Conservation (phyloP, 306 rosid genomes). For the Begonia fuchsioides region DNA sequence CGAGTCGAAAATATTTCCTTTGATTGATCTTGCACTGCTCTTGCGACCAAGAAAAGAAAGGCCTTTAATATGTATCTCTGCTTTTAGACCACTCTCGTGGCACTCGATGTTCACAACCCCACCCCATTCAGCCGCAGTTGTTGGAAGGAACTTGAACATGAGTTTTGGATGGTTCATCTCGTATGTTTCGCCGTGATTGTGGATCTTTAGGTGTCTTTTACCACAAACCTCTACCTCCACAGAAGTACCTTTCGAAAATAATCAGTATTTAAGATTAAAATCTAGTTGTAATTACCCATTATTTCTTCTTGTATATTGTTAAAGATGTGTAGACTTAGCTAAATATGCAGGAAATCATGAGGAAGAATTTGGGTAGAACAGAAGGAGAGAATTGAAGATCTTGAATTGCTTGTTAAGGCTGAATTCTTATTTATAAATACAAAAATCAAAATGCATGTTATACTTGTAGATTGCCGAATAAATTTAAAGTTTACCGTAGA, state of each 20-base stretch:
- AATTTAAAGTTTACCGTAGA: slow-evolving; percentile 28
- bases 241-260: slow-evolving; percentile 40
- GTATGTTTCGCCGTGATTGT: slow-evolving; percentile 70
- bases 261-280: background rate
- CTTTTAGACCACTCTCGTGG: background rate
- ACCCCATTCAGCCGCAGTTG: slow-evolving; percentile 1
- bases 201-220: slow-evolving; percentile 46
- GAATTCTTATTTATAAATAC: no score
- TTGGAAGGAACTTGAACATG: background rate
- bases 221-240: slow-evolving; percentile 55
- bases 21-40: background rate
- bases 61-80: background rate
- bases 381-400: no score
- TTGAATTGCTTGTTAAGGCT: no score
- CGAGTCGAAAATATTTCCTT: background rate
- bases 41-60: background rate
- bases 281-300: no score
- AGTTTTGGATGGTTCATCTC: slow-evolving; percentile 56
- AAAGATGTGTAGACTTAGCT: no score
- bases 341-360: no score
- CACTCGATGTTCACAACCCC: background rate
- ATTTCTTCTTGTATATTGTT: no score
- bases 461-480: no score
- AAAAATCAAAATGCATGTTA: no score
- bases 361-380: no score